Evolutionary conservation across 192 early-diverging fungal species (phyloP).

Genomic region (Mortierella alpina): DNA sequence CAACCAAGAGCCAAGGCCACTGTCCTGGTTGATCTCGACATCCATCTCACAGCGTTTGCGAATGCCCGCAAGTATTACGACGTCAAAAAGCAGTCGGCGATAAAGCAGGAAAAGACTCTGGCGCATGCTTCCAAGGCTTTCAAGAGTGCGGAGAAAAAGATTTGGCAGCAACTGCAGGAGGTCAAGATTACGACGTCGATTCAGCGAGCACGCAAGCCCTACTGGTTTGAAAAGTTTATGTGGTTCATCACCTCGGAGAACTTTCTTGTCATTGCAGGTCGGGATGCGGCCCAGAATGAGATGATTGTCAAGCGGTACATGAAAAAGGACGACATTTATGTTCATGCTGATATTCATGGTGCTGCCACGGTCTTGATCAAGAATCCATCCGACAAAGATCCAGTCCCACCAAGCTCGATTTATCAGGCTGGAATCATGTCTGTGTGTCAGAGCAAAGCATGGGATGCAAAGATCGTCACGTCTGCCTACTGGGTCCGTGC

Average conservation of each 20-base stretch:
- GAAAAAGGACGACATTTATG: slow-evolving; percentile 83
- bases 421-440: slow-evolving; percentile 97
- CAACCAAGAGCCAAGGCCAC: slow-evolving; percentile 52
- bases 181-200: slow-evolving; percentile 82
- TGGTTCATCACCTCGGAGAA: slow-evolving; percentile 97
- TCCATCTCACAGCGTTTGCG: slow-evolving; percentile 87
- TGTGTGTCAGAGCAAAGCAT: slow-evolving; percentile 92
- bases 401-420: slow-evolving; percentile 89
- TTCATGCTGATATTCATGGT: slow-evolving; percentile 94
- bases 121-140: slow-evolving; percentile 86
- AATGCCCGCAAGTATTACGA: slow-evolving; percentile 94
- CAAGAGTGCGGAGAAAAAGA: slow-evolving; percentile 92
- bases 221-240: slow-evolving; percentile 98
- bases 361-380: slow-evolving; percentile 92
- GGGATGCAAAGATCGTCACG: slow-evolving; percentile 97
- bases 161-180: slow-evolving; percentile 81
- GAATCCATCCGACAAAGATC: slow-evolving; percentile 69
- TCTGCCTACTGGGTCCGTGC: slow-evolving; percentile 94
- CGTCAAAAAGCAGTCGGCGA: slow-evolving; percentile 80
- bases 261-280: slow-evolving; percentile 91
- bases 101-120: slow-evolving; percentile 93
- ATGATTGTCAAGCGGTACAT: slow-evolving; percentile 81
- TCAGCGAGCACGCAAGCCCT: slow-evolving; percentile 88
- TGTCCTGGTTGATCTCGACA: slow-evolving; percentile 83
- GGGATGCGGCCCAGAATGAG: slow-evolving; percentile 95